These are phyloP conservation scores for Luffa aegyptiaca DNA, from an alignment of 306 rosid species.

Conservation along the genomic window DNA sequence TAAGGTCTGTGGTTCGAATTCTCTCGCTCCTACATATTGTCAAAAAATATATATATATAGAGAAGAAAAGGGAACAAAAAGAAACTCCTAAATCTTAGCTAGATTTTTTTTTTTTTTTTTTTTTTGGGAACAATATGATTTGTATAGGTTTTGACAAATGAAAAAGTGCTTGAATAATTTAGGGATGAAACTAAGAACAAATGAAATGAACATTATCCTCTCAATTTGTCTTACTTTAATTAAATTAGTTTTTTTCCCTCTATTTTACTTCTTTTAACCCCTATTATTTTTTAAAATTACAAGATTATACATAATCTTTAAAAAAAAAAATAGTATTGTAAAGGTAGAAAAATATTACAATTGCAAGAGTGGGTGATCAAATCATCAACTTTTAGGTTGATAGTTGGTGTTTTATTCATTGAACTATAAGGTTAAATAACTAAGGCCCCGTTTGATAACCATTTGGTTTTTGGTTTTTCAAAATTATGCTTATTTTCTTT, in stretches of 20 bases:
- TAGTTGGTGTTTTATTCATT: no score
- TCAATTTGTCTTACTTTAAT: background rate
- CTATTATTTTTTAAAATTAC: background rate
- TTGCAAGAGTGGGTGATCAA: no score
- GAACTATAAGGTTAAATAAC: no score
- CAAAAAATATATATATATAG: background rate
- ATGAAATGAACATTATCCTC: background rate
- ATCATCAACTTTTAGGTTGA: no score
- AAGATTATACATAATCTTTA: background rate
- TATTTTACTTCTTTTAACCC: background rate
- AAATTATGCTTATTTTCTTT: no score
- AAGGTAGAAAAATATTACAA: no score
- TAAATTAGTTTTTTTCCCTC: background rate
- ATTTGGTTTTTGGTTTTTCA: no score
- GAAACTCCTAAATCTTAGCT: background rate
- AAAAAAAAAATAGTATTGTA: background rate
- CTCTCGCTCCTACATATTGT: no score
- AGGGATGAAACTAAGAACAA: background rate
- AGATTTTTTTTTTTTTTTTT: background rate
- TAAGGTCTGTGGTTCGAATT: no score
- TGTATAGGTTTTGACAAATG: background rate
- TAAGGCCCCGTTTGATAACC: no score
- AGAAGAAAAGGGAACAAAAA: no score
- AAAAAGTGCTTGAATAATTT: background rate
- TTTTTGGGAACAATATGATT: background rate